These are phyloP conservation scores for Ogataea angusta DNA, from an alignment of 805 yeast genomes.

Conservation along the genomic window DNA sequence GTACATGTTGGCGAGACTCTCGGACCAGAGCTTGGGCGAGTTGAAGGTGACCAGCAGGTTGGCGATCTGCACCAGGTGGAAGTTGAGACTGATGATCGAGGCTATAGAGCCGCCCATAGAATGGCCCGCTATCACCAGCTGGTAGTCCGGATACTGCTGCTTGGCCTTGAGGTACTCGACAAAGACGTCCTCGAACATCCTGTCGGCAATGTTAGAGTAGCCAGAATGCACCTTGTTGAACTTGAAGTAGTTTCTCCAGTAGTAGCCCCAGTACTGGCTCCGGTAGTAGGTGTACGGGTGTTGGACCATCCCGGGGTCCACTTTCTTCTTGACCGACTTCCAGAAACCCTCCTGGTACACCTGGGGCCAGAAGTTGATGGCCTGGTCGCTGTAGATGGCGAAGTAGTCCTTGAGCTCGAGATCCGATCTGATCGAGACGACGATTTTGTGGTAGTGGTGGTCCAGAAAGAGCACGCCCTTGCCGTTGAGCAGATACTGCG, in stretches of 20 bases:
- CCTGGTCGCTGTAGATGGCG: constrained; percentile 19
- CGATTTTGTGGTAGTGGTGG: constrained; percentile 17
- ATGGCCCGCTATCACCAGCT: constrained; percentile 19
- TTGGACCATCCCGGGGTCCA: neutral
- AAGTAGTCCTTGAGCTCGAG: constrained; percentile 19
- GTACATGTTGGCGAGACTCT: constrained; percentile 18
- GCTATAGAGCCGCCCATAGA: constrained; percentile 26
- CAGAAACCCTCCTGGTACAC: constrained; percentile 19
- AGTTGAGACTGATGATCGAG: constrained; percentile 16
- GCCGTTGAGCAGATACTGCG: constrained; percentile 18
- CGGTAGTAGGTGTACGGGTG: constrained; percentile 10
- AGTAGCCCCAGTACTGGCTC: constrained; percentile 19
- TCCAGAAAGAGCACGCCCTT: constrained; percentile 19
- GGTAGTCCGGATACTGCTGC: constrained; percentile 13
- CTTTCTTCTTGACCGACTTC: constrained; percentile 11
- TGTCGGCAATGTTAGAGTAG: constrained; percentile 17
- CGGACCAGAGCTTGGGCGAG: constrained; percentile 23
- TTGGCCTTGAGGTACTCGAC: constrained; percentile 12
- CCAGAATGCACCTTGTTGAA: constrained; percentile 21
- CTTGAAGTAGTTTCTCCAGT: constrained; percentile 15
- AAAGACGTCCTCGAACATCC: constrained; percentile 21
- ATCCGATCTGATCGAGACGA: constrained; percentile 20
- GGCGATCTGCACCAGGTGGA: constrained; percentile 16
- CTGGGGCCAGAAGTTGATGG: constrained; percentile 18
- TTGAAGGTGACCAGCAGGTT: constrained; percentile 20